Evolutionary conservation across 352 stramenopile genomes (phyloP).

Genomic region (Aphanomyces euteiches): DNA sequence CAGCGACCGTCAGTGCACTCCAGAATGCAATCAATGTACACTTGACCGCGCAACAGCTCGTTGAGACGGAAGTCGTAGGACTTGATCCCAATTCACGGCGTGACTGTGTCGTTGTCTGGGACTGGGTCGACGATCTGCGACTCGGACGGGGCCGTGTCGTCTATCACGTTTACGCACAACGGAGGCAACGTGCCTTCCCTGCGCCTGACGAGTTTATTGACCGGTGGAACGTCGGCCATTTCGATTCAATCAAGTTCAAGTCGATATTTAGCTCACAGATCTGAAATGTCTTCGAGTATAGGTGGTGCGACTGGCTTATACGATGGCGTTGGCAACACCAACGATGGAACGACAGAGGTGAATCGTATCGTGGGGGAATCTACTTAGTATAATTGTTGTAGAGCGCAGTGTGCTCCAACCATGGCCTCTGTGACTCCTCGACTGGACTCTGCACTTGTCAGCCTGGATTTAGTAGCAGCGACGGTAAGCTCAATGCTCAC

Average conservation of each 20-base stretch:
- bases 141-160: slow-evolving; percentile 39
- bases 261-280: slow-evolving; percentile 55
- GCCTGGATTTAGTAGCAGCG: slow-evolving; percentile 31
- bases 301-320: not conserved
- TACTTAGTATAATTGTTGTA: not conserved
- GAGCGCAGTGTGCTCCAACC: slow-evolving; percentile 45
- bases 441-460: slow-evolving; percentile 14
- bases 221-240: slow-evolving; percentile 30
- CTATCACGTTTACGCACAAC: slow-evolving; percentile 69
- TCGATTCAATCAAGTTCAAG: slow-evolving; percentile 35
- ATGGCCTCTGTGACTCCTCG: slow-evolving; percentile 44
- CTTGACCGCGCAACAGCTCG: not conserved
- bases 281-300: slow-evolving; percentile 42
- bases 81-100: slow-evolving; percentile 52
- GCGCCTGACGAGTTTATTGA: slow-evolving; percentile 48
- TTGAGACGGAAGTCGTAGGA: not conserved
- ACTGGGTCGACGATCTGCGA: slow-evolving; percentile 40
- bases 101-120: slow-evolving; percentile 38
- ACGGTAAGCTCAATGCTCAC: slow-evolving; percentile 47
- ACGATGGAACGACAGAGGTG: slow-evolving; percentile 21
- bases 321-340: not conserved
- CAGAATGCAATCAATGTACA: slow-evolving; percentile 50
- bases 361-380: slow-evolving; percentile 30
- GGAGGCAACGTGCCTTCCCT: slow-evolving; percentile 50
- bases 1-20: slow-evolving; percentile 39